A percentile compares a stretch with the other conserved stretches of the same genome.
phyloP scores from a whole-genome alignment of 2,329 filamentous ascomycete species.

The Aciculosporium take region DNA sequence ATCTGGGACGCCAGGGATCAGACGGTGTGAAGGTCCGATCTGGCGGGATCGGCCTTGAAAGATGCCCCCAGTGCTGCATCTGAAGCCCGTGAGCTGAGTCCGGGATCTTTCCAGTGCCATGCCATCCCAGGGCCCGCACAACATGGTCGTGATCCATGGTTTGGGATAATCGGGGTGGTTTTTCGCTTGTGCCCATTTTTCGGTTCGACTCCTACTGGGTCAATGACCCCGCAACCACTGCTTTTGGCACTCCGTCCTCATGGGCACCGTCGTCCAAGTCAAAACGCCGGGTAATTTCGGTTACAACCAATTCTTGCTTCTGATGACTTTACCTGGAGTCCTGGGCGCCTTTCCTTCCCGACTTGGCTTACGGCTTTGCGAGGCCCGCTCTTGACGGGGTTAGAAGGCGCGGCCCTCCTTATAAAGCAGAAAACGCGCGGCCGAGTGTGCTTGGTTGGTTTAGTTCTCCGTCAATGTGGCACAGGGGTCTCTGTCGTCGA shows the following conservation, averaged over 20 bases:
- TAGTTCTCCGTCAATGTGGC: no score
- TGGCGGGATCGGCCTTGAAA: neutral
- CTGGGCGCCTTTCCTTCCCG: neutral
- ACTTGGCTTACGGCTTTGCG: no score
- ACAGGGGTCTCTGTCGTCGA: no score
- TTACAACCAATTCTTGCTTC: neutral
- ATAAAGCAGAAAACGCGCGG: constrained; percentile 1
- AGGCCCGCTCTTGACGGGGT: no score
- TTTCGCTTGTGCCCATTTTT: neutral
- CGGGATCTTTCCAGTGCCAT: no score
- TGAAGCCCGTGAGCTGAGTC: neutral
- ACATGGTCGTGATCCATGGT: neutral
- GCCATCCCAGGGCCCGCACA: neutral
- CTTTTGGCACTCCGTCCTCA: neutral
- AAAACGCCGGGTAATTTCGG: neutral
- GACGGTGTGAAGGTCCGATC: neutral
- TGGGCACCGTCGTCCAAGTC: neutral
- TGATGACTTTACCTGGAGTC: no score
- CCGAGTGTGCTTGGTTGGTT: no score
- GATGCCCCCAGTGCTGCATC: neutral
- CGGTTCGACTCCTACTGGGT: neutral
- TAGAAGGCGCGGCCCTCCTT: no score
- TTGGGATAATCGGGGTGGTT: neutral
- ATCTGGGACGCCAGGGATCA: neutral
- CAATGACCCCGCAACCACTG: neutral